These are phyloP conservation scores for Aspergillus candidus DNA, from an alignment of 2,329 filamentous ascomycete genomes.

Conservation along the genomic window DNA sequence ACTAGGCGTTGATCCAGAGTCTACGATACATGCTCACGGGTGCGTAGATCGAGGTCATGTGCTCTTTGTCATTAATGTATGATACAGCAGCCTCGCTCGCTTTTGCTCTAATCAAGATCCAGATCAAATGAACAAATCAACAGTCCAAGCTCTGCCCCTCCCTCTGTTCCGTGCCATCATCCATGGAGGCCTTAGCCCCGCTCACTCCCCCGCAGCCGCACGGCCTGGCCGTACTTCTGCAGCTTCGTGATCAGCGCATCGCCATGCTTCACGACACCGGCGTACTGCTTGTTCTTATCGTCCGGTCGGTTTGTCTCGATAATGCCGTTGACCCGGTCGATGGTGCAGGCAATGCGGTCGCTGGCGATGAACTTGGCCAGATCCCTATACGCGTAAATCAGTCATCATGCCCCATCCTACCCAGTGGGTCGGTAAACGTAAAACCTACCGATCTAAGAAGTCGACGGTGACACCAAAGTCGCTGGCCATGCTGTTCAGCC, in stretches of 20 bases:
- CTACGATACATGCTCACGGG: no score
- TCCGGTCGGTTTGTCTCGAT: conserved; percentile 98
- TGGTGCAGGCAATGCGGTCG: conserved; percentile 90
- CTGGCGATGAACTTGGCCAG: conserved; percentile 95
- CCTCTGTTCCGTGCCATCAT: background rate
- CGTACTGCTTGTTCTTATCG: conserved; percentile 99
- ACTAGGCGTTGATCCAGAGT: no score
- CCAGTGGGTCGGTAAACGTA: background rate
- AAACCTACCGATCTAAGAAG: conserved; percentile 88
- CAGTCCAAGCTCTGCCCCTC: conserved; percentile 2
- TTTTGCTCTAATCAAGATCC: conserved; percentile 16
- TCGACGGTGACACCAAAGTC: conserved; percentile 97
- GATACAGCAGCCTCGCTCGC: conserved; percentile 20
- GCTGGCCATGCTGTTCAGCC: conserved; percentile 92
- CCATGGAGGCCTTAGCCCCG: conserved; percentile 53
- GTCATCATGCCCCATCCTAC: conserved; percentile 2
- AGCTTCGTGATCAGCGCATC: conserved; percentile 98
- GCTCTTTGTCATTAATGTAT: conserved; percentile 16
- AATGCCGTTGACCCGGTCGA: conserved; percentile 91
- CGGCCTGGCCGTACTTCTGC: conserved; percentile 97
- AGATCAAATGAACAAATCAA: conserved; percentile 8
- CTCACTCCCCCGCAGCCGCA: conserved; percentile 89
- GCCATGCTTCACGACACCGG: conserved; percentile 94
- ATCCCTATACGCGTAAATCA: conserved; percentile 54
- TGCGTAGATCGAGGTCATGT: conserved; percentile 6